A percentile compares a stretch with the other conserved stretches of the same genome.
These are phyloP conservation scores for Clarireedia homoeocarpa DNA, from an alignment of 2,329 filamentous ascomycete species.

Conservation along the genomic window DNA sequence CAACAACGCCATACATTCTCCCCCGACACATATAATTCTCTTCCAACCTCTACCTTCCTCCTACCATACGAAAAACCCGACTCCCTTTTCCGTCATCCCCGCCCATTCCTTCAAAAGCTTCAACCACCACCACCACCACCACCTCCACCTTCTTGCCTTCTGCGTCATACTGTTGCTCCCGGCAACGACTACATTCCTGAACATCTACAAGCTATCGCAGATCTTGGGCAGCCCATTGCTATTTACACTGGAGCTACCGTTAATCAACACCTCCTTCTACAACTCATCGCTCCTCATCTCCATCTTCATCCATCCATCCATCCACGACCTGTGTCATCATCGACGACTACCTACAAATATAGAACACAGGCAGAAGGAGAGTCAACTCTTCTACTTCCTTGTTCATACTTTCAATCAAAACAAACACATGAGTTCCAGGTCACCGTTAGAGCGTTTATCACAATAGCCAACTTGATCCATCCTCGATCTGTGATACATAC, in stretches of 20 bases:
- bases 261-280: neutral
- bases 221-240: constrained; percentile 4
- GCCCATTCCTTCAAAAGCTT: constrained; percentile 12
- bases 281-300: neutral
- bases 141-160: constrained; percentile 10
- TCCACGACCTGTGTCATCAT: neutral
- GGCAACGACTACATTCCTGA: constrained; percentile 16
- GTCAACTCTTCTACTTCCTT: constrained; percentile 41
- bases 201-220: constrained; percentile 10
- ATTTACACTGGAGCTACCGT: neutral
- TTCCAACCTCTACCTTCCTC: constrained; percentile 21
- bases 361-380: constrained; percentile 32
- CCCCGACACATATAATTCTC: constrained; percentile 7
- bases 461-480: constrained; percentile 29
- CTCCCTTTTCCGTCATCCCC: constrained; percentile 3
- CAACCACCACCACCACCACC: neutral
- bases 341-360: neutral
- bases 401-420: constrained; percentile 32
- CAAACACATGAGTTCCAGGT: constrained; percentile 35
- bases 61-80: constrained; percentile 10
- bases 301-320: too few relatives aligned
- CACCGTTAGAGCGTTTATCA: constrained; percentile 33
- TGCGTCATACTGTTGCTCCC: constrained; percentile 20
- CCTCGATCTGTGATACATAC: constrained; percentile 8
- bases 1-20: neutral